Evolutionary conservation across 1,284 basidiomycete species (phyloP).

Genomic region (Moniliella sp.): DNA sequence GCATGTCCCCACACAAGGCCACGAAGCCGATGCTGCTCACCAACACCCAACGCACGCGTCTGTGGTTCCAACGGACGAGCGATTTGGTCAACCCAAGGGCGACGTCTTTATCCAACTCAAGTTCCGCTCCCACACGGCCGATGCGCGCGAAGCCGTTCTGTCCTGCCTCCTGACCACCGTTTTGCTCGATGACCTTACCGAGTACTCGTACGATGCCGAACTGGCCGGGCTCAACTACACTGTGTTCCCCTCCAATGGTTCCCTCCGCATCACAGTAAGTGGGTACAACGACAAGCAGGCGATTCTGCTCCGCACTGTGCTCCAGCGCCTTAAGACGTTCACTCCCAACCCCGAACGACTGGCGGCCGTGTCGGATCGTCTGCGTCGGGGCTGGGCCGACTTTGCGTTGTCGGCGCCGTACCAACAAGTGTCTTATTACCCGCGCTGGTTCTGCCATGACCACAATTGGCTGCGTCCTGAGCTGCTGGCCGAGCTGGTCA

Average conservation of each 20-base stretch:
- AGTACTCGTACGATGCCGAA: slow-evolving; percentile 79
- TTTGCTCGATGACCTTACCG: slow-evolving; percentile 66
- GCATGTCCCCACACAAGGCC: slow-evolving; percentile 6
- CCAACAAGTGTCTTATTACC: too few species aligned
- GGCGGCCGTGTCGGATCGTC: too few species aligned
- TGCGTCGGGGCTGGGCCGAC: too few species aligned
- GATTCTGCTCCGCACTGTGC: slow-evolving; percentile 52
- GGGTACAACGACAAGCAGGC: slow-evolving; percentile 90
- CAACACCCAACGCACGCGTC: slow-evolving; percentile 12
- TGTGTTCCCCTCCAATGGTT: slow-evolving; percentile 48
- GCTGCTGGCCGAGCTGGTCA: too few species aligned
- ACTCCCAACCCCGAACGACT: too few species aligned
- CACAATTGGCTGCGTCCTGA: too few species aligned
- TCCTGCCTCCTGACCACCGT: slow-evolving; percentile 57
- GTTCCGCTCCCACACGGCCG: slow-evolving; percentile 31
- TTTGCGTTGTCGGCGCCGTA: too few species aligned
- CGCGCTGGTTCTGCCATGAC: too few species aligned
- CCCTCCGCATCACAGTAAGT: slow-evolving; percentile 49
- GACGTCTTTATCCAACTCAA: slow-evolving; percentile 27
- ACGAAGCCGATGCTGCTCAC: slow-evolving; percentile 21
- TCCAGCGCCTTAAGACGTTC: slow-evolving; percentile 54
- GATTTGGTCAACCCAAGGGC: slow-evolving; percentile 30
- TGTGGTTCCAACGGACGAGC: slow-evolving; percentile 34
- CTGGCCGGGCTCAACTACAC: slow-evolving; percentile 68
- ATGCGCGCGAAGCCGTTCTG: slow-evolving; percentile 35